phyloP scores from a whole-genome alignment of 768 basidiomycete species.

The Tricholoma furcatifolium region DNA sequence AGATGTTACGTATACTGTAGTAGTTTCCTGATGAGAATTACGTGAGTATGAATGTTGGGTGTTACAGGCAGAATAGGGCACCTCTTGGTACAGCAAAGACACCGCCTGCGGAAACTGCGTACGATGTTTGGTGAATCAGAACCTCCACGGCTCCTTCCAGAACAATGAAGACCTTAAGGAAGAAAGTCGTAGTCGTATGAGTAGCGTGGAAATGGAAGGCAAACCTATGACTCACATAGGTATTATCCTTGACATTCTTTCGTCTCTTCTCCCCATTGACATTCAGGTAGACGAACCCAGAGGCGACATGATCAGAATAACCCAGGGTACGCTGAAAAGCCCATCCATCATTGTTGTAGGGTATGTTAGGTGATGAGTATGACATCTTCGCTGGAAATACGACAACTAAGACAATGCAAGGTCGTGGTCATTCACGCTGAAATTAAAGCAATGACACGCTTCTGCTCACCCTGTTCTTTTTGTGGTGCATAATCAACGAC shows the following conservation, averaged over 20 bases:
- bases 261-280: conserved; percentile 77
- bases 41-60: conserved; percentile 5
- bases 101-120: conserved; percentile 77
- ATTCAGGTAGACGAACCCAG: conserved; percentile 84
- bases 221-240: conserved; percentile 59
- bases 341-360: conserved; percentile 41
- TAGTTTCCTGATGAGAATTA: conserved; percentile 62
- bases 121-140: conserved; percentile 75
- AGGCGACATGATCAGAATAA: conserved; percentile 88
- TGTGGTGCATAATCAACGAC: conserved; percentile 12
- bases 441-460: neutral
- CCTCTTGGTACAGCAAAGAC: conserved; percentile 92
- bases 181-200: neutral
- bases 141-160: conserved; percentile 89
- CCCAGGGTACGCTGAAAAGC: conserved; percentile 89
- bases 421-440: conserved; percentile 1
- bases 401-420: conserved; percentile 6
- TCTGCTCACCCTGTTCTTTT: conserved; percentile 14
- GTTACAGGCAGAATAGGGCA: conserved; percentile 22
- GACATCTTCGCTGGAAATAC: conserved; percentile 17
- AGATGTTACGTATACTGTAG: conserved; percentile 89
- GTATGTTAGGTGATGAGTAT: conserved; percentile 10
- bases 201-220: neutral
- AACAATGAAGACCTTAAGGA: conserved; percentile 54
- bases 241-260: conserved; percentile 91